Evolutionary conservation across 1,284 basidiomycete species (phyloP).

Genomic region (Tilletiaria anomala): DNA sequence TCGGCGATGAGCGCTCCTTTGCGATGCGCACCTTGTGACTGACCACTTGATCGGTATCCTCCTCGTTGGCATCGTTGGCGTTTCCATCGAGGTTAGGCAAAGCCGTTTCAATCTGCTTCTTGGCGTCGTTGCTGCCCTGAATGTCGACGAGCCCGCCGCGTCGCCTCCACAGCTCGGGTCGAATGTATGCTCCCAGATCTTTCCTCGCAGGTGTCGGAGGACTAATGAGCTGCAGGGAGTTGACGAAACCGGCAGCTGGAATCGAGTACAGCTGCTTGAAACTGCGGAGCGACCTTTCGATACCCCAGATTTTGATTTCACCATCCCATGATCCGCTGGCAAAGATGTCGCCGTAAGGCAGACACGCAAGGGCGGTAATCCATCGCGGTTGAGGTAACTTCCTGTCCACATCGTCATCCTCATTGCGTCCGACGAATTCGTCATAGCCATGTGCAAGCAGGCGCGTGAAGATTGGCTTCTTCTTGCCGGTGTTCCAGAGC

Average conservation of each 20-base stretch:
- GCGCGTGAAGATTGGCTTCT: slow-evolving; percentile 80
- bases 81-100: neutral
- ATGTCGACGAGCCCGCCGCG: slow-evolving; percentile 5
- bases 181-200: slow-evolving; percentile 1
- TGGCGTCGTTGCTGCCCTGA: neutral
- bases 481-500: slow-evolving; percentile 84
- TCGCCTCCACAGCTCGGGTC: slow-evolving; percentile 7
- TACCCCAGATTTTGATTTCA: slow-evolving; percentile 69
- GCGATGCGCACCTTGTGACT: neutral
- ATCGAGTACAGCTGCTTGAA: slow-evolving; percentile 57
- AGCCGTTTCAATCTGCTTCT: neutral
- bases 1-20: slow-evolving; percentile 18
- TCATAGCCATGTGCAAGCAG: slow-evolving; percentile 74
- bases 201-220: slow-evolving; percentile 43
- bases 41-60: neutral
- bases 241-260: slow-evolving; percentile 62
- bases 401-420: slow-evolving; percentile 46
- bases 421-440: slow-evolving; percentile 50
- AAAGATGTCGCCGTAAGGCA: slow-evolving; percentile 81
- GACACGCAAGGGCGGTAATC: slow-evolving; percentile 67
- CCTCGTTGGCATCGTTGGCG: neutral
- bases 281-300: slow-evolving; percentile 59
- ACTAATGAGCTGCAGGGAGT: slow-evolving; percentile 67
- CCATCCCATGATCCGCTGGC: slow-evolving; percentile 90
- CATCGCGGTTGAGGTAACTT: slow-evolving; percentile 53